phyloP scores from a whole-genome alignment of 2,329 filamentous ascomycete genomes.

The Cladosporium austrohemisphaericum region DNA sequence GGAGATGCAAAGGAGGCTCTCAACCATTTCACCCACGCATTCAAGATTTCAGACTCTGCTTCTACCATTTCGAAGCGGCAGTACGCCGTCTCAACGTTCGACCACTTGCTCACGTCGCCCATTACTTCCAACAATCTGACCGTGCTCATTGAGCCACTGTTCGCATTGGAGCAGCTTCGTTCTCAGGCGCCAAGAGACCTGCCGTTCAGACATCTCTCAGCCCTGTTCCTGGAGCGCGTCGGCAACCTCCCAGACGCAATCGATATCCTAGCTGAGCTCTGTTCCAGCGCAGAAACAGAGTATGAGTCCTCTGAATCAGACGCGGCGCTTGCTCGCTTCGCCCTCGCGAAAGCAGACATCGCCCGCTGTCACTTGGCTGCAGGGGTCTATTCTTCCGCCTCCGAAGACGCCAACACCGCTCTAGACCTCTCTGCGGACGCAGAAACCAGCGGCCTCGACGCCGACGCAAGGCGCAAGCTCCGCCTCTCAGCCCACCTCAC shows the following conservation, averaged over 20 bases:
- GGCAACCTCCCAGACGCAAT: constrained; percentile 64
- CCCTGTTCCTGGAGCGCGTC: constrained; percentile 77
- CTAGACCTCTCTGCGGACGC: constrained; percentile 74
- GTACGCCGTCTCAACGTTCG: constrained; percentile 78
- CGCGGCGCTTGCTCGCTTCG: constrained; percentile 69
- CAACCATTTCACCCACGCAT: constrained; percentile 85
- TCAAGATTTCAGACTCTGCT: constrained; percentile 82
- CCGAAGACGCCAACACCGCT: constrained; percentile 76
- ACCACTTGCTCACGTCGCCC: constrained; percentile 64
- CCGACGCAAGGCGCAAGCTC: constrained; percentile 63
- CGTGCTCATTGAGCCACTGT: constrained; percentile 76
- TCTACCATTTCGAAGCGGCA: constrained; percentile 70
- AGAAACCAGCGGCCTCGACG: constrained; percentile 57
- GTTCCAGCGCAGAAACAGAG: constrained; percentile 67
- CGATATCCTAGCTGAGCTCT: constrained; percentile 61
- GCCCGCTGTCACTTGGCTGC: constrained; percentile 76
- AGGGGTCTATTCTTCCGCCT: constrained; percentile 62
- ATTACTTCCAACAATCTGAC: constrained; percentile 51
- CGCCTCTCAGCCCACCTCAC: constrained; percentile 83
- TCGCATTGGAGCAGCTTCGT: constrained; percentile 78
- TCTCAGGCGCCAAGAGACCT: constrained; percentile 68
- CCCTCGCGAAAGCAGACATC: constrained; percentile 80
- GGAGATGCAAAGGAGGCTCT: constrained; percentile 75
- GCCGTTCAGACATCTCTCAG: constrained; percentile 70
- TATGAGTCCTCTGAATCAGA: constrained; percentile 81